phyloP scores from a whole-genome alignment of 2,329 filamentous ascomycete species.

The Penicillium sclerotiorum region DNA sequence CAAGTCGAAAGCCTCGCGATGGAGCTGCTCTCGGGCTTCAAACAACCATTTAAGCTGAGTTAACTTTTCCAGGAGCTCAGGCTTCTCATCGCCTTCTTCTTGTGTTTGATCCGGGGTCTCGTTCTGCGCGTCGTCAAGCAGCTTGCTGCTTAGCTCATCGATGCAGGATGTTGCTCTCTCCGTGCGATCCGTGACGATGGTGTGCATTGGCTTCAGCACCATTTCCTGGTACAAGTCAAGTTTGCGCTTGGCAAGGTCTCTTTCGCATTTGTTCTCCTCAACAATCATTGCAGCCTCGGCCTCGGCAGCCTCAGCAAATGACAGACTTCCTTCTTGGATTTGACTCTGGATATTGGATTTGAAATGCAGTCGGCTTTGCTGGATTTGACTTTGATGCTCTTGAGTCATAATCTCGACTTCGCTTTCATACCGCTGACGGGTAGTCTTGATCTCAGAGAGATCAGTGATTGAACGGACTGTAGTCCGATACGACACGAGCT shows the following conservation, averaged over 20 bases:
- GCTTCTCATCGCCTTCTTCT: constrained; percentile 92
- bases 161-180: constrained; percentile 75
- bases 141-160: constrained; percentile 67
- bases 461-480: constrained; percentile 74
- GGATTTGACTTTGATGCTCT: constrained; percentile 54
- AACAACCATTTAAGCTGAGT: constrained; percentile 97
- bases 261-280: constrained; percentile 70
- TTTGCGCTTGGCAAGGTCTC: constrained; percentile 73
- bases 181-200: constrained; percentile 75
- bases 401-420: constrained; percentile 59
- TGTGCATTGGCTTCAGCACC: constrained; percentile 82
- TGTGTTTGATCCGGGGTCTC: constrained; percentile 80
- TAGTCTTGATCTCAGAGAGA: constrained; percentile 69
- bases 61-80: constrained; percentile 89
- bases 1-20: constrained; percentile 82
- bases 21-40: constrained; percentile 83
- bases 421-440: constrained; percentile 56
- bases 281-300: constrained; percentile 75
- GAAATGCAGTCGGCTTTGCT: constrained; percentile 66
- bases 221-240: constrained; percentile 83
- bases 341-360: constrained; percentile 76
- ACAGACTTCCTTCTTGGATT: constrained; percentile 75
- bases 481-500: constrained; percentile 75
- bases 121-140: constrained; percentile 71
- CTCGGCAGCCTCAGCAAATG: constrained; percentile 78